Conservation (phyloP, 768 basidiomycete species). For the Auricularia auricula-judae region DNA sequence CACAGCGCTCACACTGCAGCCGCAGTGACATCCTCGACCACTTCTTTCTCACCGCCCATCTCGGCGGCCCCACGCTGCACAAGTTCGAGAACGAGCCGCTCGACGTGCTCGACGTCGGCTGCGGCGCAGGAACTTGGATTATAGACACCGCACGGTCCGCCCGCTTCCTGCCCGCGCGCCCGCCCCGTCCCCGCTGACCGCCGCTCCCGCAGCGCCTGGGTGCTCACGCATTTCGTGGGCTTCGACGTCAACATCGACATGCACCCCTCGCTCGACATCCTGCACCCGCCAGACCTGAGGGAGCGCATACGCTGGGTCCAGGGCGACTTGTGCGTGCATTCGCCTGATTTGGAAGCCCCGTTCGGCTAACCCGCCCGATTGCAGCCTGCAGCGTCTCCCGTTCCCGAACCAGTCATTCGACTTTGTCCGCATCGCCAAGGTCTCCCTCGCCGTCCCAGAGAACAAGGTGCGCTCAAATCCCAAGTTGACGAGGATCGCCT, state of each 20-base stretch:
- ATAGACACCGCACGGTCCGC: neutral
- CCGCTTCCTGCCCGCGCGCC: neutral
- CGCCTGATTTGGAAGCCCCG: neutral
- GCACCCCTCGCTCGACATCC: neutral
- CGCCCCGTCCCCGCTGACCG: neutral
- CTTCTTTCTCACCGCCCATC: neutral
- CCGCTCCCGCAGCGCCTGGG: neutral
- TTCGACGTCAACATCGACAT: neutral
- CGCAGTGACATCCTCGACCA: neutral
- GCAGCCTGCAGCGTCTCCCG: neutral
- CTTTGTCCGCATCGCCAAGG: neutral
- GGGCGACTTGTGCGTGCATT: neutral
- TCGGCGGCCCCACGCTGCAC: neutral
- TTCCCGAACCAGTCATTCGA: neutral
- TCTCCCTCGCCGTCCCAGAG: neutral
- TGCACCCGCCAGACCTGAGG: neutral
- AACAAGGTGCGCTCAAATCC: neutral
- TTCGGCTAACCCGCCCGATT: neutral
- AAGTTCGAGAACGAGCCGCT: neutral
- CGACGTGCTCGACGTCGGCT: conserved; percentile 1
- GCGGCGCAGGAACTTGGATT: neutral
- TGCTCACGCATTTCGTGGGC: neutral
- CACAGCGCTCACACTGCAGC: neutral
- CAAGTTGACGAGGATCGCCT: neutral
- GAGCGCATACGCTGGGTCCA: neutral